Evolutionary conservation across 768 basidiomycete species (phyloP), one percentile per base, ranked within the genome.

Genomic region (Kondoa malvinella): DNA sequence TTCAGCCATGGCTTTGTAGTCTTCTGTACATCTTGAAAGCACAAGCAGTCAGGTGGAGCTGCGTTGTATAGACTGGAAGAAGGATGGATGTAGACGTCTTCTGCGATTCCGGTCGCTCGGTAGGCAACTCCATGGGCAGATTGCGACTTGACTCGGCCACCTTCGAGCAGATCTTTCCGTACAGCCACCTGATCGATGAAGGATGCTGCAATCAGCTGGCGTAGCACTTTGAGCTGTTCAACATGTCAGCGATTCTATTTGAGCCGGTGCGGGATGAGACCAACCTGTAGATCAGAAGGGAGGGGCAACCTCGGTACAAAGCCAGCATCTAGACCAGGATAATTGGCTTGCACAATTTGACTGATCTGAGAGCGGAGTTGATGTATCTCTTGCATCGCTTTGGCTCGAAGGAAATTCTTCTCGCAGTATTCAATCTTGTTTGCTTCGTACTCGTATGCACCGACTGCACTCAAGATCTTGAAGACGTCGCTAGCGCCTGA

Each of bases 351-450:
- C 2, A 94, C 88, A 58, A 97, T 92, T 67, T 82, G 83, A 73
- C 83, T 87, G 67, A 99, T 86, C 74, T 99, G 95, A 0, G 84
- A 82, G 34, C 92, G 84, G 2, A 99, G 81, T 76, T 97, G 96
- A 77, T 92, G 95, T 34, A 95, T 94, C 79, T 99, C 95, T 78
- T 95, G 89, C 92, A 99, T 97, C 0, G 91, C 89, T 82, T 96
- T 97, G 0, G 82, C 82, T 70, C 91, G 81, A 26, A 97, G 87
- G 72, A 95, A 99, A 76, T 97, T 89, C 50, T 88, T 84, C 14
- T 79, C 77, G 76, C 95, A 99, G 77, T 97, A 99, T 26, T 81
- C 76, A 67, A 83, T 82, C 1, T 85, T 84, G 29, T 87, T 88
- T 8, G 88, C 87, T 26, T 87, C 87, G 76, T 87, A 94, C 76